Base-by-base conservation (phyloP, 2,329 filamentous ascomycete genomes). In the Cordyceps javanica region DNA sequence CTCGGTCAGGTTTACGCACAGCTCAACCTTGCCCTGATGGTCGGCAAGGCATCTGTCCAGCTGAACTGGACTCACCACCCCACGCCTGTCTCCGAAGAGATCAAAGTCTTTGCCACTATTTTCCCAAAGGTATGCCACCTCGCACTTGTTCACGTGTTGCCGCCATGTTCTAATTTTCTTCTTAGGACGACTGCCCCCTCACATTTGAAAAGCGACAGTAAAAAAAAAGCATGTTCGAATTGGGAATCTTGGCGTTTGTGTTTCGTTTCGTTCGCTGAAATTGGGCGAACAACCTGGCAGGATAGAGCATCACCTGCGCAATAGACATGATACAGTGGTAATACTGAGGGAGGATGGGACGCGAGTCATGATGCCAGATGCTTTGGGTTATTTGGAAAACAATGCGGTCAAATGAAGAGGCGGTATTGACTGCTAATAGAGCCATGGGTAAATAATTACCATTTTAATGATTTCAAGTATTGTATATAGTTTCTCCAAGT, bases 21-120 rank as follows among this genome's bases (percentile, higher is more conserved):
- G 72, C 79, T 91, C 60, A 96, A 96, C 74, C 77, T 99, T 66
- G 93, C 90, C 69, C 83, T 90, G 48, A 89, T 96, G 81, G 82
- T 96, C 67, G 92, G 91, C 69, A 96, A 94, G 81, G 92, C 91
- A 9, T 89, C 90, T 63, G 80, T 96, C 72, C 79, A 86, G 69
- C 79, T 97, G 64, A 86, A 97, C 73, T 97, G 93, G 93, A 82
- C 86, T 71, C 94, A 99, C 73, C 85, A 91, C 70, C 75, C 91
- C 19, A 97, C 94, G 11, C 85, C 89, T 0, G 69, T 79, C 59
- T 96, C 90, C 0, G 94, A 99, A 76, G 87, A 96, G 73, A 97
- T 99, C 74, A 93, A 96, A 78, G 93, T 97, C 64, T 99, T 97
- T 76, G 94, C 94, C 41, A 97, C 91, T 28, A 96, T 99, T 66